Evolutionary conservation across 805 yeast species (phyloP).

Genomic region (Debaryomyces tyrocola): DNA sequence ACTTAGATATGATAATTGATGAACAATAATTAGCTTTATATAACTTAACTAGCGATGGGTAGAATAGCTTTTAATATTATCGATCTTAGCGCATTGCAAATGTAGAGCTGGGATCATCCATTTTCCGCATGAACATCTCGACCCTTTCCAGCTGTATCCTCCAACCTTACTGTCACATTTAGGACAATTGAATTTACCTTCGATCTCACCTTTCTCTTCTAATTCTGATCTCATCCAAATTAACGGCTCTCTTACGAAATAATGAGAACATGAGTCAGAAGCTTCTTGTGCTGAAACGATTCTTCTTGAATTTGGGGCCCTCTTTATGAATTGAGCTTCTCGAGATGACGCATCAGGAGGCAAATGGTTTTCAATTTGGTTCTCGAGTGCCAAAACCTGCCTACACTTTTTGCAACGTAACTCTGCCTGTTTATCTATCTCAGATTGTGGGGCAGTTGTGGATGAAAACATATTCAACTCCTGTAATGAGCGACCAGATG

Average conservation of each 20-base stretch:
- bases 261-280: constrained; percentile 71
- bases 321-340: constrained; percentile 65
- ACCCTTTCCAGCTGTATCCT: constrained; percentile 91
- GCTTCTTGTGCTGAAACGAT: constrained; percentile 60
- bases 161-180: constrained; percentile 86
- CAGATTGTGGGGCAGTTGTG: constrained; percentile 6
- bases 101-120: constrained; percentile 95
- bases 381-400: constrained; percentile 60
- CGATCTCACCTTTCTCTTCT: constrained; percentile 64
- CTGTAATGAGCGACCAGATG: constrained; percentile 38
- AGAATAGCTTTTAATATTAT: constrained; percentile 44
- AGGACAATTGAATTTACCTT: constrained; percentile 86
- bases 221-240: constrained; percentile 89
- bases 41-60: constrained; percentile 3
- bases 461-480: constrained; percentile 11
- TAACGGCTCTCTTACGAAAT: constrained; percentile 76
- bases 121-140: constrained; percentile 89
- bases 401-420: constrained; percentile 86
- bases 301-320: constrained; percentile 60
- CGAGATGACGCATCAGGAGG: constrained; percentile 66
- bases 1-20: constrained; percentile 47
- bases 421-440: constrained; percentile 21
- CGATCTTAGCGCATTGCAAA: constrained; percentile 78
- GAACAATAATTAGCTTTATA: constrained; percentile 16
- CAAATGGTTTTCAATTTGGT: constrained; percentile 61